Evolutionary conservation across 106 monocot species (phyloP), one percentile per base, ranked within the genome.

Genomic region (Triglochin maritima): DNA sequence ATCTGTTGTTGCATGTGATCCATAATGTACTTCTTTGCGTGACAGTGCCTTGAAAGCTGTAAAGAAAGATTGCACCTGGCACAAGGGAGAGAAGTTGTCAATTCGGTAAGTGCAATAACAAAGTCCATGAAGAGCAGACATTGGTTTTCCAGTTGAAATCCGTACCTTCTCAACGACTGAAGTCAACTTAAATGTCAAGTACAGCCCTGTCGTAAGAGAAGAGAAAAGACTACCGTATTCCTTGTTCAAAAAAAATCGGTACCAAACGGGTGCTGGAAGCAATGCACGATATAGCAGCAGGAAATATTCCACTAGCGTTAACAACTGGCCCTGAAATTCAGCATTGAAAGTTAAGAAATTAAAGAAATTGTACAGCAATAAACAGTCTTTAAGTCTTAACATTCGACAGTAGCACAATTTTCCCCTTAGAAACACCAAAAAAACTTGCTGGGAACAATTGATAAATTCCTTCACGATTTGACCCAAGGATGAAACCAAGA

Each of bases 201-300:
- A 94, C 42, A 94, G 62, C 17, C 94, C 89, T 15, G 94, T 94
- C 15, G 81, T 94, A 52, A 89, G 84, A 79, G 94, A 89, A 46
- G 93, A 94, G 76, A 94, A 89, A 3, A 89, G 84, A 63, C 86
- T 84, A 4, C 94, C 94, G 67, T 89, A 94, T 71, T 89, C 94
- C 65, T 87, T 89, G 79, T 94, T 89, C 50, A 94, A 80, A 76
- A 94, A 94, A 76, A 94, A 94, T 12, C 94, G 84, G 53, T 89
- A 89, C 89, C 94, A 94, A 77, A 94, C 84, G 54, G 94, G 84
- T 49, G 89, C 72, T 60, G 94, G 94, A 66, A 94, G 77, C 50
- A 89, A 74, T 56, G 89, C 86, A 56, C 94, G 94, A 67, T 94
- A 94, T 53, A 89, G 77, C 9, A 89, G 94, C 3, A 89, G 72